A percentile compares a stretch with the other conserved stretches of the same genome.
Evolutionary conservation across 352 stramenopile genomes (phyloP).

Genomic region (Pythium myriotylum): DNA sequence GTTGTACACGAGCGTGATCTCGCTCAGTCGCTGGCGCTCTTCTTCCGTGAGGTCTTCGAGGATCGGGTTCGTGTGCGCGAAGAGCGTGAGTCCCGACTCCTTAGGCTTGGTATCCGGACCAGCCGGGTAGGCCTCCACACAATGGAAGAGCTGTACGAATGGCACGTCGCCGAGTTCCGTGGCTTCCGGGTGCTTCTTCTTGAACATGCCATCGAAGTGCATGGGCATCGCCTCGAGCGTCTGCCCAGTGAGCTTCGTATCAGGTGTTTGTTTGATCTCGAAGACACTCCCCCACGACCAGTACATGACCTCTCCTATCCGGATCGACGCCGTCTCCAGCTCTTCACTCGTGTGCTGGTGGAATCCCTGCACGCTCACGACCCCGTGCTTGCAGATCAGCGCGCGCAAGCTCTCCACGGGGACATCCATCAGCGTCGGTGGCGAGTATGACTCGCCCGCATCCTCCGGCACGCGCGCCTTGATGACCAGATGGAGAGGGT

Average conservation of each 20-base stretch:
- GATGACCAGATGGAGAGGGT: background rate
- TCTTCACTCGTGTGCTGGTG: background rate
- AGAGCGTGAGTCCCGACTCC: background rate
- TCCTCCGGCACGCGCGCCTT: background rate
- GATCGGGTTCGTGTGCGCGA: slow-evolving; percentile 2
- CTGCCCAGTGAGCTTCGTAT: slow-evolving; percentile 1
- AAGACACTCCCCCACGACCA: slow-evolving; percentile 6
- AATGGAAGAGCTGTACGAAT: slow-evolving; percentile 19
- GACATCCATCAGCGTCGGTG: background rate
- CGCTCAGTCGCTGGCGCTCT: background rate
- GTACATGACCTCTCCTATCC: too few species aligned
- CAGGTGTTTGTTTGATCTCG: slow-evolving; percentile 4
- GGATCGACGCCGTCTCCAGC: background rate
- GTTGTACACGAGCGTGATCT: slow-evolving; percentile 3
- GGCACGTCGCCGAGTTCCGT: slow-evolving; percentile 14
- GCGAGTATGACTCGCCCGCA: background rate
- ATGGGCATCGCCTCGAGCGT: slow-evolving; percentile 14
- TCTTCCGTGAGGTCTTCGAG: background rate
- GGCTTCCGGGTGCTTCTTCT: slow-evolving; percentile 8
- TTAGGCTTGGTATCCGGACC: background rate
- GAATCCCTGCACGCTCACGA: slow-evolving; percentile 17
- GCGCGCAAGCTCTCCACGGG: background rate
- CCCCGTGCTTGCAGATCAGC: slow-evolving; percentile 8
- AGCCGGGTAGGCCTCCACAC: slow-evolving; percentile 12
- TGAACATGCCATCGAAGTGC: slow-evolving; percentile 23